Percentiles rank a stretch among this genome's conserved stretches.
These are phyloP conservation scores for Reutealis trisperma DNA, from an alignment of 345 rosid species.

Conservation along the genomic window DNA sequence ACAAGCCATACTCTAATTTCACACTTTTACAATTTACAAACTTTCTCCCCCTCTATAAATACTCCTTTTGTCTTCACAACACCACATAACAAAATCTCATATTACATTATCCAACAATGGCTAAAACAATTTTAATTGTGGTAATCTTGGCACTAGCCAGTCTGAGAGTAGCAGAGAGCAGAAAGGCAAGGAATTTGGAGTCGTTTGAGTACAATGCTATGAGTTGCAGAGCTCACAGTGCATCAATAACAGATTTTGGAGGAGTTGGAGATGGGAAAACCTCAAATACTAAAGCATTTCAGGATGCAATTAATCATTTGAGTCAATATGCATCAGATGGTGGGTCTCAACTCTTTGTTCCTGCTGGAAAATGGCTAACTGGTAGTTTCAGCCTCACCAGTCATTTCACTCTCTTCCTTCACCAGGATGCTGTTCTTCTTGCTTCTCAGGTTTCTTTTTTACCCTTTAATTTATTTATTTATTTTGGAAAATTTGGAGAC, in stretches of 20 bases:
- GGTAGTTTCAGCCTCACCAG: constrained; percentile 80
- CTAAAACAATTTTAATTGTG: too few species aligned
- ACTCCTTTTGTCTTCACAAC: constrained; percentile 1
- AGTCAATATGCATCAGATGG: constrained; percentile 57
- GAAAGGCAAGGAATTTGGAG: too few species aligned
- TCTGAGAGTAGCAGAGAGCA: too few species aligned
- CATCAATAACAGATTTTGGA: constrained; percentile 80
- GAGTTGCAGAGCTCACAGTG: constrained; percentile 77
- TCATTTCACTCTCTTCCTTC: constrained; percentile 87
- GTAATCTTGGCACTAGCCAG: too few species aligned
- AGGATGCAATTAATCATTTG: constrained; percentile 57
- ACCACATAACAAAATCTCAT: constrained; percentile 14
- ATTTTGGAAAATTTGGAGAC: too few species aligned
- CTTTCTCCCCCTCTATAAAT: constrained; percentile 22
- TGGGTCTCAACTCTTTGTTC: constrained; percentile 75
- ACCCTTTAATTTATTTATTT: too few species aligned
- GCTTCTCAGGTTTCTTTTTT: constrained; percentile 62
- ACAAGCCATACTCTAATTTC: background rate
- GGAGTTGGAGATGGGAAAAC: constrained; percentile 84
- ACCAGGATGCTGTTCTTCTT: constrained; percentile 76
- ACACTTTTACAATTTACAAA: background rate
- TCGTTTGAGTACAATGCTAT: constrained; percentile 66
- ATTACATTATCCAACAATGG: background rate
- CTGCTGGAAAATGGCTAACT: constrained; percentile 84
- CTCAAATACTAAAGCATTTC: constrained; percentile 78